A percentile compares a stretch with the other conserved stretches of the same genome.
Evolutionary conservation across 202 grass and related monocot species (phyloP).

Genomic region (Carex sylvatica): DNA sequence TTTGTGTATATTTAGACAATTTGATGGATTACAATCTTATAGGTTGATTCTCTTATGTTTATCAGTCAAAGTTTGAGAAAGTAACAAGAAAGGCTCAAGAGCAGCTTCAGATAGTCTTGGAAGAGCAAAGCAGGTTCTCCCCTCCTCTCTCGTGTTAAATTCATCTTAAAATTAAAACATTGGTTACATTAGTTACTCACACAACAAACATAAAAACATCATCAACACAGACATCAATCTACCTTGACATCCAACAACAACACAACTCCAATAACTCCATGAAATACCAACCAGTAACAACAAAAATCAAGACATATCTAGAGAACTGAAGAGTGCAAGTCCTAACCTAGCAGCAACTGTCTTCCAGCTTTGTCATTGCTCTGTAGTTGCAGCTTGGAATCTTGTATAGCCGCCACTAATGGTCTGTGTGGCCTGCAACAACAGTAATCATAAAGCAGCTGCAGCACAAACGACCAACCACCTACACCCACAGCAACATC

Average conservation of each 20-base stretch:
- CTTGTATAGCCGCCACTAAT: too few relatives aligned
- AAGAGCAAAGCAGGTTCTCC: constrained; percentile 87
- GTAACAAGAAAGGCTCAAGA: constrained; percentile 93
- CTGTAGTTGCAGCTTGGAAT: background rate
- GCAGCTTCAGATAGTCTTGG: constrained; percentile 87
- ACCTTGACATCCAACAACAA: background rate
- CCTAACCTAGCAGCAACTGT: background rate
- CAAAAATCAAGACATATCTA: background rate
- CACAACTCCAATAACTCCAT: background rate
- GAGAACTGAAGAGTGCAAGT: background rate
- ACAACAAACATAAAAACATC: background rate
- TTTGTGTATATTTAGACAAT: constrained; percentile 18
- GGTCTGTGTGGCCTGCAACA: too few relatives aligned
- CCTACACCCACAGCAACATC: too few relatives aligned
- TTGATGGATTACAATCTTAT: constrained; percentile 3
- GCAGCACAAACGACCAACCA: too few relatives aligned
- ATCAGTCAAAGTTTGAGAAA: constrained; percentile 86
- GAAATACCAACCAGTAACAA: background rate
- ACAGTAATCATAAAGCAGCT: too few relatives aligned
- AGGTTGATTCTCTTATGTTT: constrained; percentile 29
- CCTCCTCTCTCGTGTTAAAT: background rate
- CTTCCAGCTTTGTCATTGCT: background rate
- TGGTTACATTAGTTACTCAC: background rate
- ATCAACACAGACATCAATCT: background rate
- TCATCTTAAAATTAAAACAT: background rate